Base-by-base conservation (phyloP, 352 stramenopile genomes). In the Globisporangium nagaii region DNA sequence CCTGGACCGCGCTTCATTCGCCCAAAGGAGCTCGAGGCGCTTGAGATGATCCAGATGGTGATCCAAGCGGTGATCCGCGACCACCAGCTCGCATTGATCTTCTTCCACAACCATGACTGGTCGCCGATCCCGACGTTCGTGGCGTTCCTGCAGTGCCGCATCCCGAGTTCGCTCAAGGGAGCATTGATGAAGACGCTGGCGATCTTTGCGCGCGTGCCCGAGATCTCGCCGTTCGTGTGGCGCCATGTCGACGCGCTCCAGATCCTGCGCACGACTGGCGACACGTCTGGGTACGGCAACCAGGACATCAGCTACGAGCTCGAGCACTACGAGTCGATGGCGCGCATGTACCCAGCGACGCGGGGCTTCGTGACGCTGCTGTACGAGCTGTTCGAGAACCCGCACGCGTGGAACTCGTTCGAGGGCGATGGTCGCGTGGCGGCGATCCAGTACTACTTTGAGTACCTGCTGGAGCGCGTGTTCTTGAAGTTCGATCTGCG, bases 41-140 rank as follows among this genome's bases (percentile, higher is more conserved):
- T 94, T 17, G 79, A 93, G 66, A 70, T 73, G 17, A 94, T 94
- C 44, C 81, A 93, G 39, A 62, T 71, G 19, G 67, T 94, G 25
- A 88, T 94, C 42, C 84, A 93, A 43, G 68, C 79, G 24, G 81
- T 94, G 30, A 75, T 94, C 20, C 67, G 67, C 27, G 79, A 93
- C 51, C 68, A 71, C 50, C 79, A 90, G 42, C 65, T 94, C 30
- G 82, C 80, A 17, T 59, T 89, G 6, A 84, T 91, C 20, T 93
- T 94, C 56, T 90, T 92, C 65, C 80, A 93, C 69, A 91, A 91
- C 56, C 84, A 90, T 36, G 81, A 92, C 46, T 90, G 79, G 78
- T 84, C 81, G 36, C 80, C 83, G 15, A 86, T 94, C 34, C 70
- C 82, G 46, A 89, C 79, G 19, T 92, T 94, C 42, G 80, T 93